Conservation (phyloP, 176 grass and related monocot species). For the Pontederia paniculata region DNA sequence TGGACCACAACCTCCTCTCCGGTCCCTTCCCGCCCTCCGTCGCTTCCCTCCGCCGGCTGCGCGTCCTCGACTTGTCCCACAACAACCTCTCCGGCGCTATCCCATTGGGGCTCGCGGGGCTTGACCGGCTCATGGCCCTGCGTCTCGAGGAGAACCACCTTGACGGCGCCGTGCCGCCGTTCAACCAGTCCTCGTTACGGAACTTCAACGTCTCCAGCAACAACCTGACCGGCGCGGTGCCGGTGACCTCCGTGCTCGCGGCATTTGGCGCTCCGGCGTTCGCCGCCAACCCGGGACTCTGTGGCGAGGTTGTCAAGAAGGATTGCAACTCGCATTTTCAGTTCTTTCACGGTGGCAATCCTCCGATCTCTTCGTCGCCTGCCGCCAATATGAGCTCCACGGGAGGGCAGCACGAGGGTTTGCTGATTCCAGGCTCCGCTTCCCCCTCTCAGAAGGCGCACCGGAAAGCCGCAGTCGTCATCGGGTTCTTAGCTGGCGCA, state of each 20-base stretch:
- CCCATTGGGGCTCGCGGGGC: slow-evolving; percentile 35
- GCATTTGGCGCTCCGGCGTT: slow-evolving; percentile 35
- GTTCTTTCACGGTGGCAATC: slow-evolving; percentile 34
- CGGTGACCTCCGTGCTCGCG: slow-evolving; percentile 41
- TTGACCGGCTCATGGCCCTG: slow-evolving; percentile 38
- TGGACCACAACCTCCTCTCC: slow-evolving; percentile 62
- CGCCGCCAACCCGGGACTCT: slow-evolving; percentile 52
- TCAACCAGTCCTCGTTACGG: slow-evolving; percentile 70
- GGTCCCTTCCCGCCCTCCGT: slow-evolving; percentile 54
- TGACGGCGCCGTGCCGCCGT: slow-evolving; percentile 50
- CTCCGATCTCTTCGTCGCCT: background rate
- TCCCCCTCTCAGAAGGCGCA: slow-evolving; percentile 22
- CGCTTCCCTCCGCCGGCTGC: slow-evolving; percentile 39
- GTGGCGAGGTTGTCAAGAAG: slow-evolving; percentile 53
- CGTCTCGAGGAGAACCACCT: slow-evolving; percentile 70
- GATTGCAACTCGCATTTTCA: slow-evolving; percentile 54
- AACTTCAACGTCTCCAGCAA: slow-evolving; percentile 63
- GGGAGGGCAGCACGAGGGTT: slow-evolving; percentile 15
- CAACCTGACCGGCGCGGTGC: slow-evolving; percentile 80
- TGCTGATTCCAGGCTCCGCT: slow-evolving; percentile 30
- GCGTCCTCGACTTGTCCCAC: slow-evolving; percentile 62
- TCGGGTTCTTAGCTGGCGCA: slow-evolving; percentile 29
- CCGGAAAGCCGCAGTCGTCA: slow-evolving; percentile 15
- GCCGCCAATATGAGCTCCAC: background rate
- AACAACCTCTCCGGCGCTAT: slow-evolving; percentile 56